These are phyloP conservation scores for Rhizopogon vulgaris DNA, from an alignment of 768 basidiomycete genomes.

Conservation along the genomic window DNA sequence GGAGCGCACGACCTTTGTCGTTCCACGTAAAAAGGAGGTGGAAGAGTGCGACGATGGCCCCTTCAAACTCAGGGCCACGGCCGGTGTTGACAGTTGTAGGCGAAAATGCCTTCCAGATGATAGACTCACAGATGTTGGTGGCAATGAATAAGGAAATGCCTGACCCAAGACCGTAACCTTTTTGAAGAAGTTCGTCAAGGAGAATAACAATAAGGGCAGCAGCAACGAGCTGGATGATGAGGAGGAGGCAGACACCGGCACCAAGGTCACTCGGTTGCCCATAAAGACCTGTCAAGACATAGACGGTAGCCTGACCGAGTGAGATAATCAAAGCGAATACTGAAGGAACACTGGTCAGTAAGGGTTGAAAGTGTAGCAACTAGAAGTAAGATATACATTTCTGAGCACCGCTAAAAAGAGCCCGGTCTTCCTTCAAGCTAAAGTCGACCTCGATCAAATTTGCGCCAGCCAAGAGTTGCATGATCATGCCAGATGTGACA, in stretches of 20 bases:
- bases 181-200: slow-evolving; percentile 97
- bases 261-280: slow-evolving; percentile 91
- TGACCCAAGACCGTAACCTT: slow-evolving; percentile 97
- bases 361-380: background rate
- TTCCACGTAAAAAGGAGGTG: slow-evolving; percentile 98
- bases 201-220: slow-evolving; percentile 96
- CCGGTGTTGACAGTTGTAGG: slow-evolving; percentile 98
- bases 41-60: slow-evolving; percentile 93
- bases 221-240: slow-evolving; percentile 92
- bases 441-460: slow-evolving; percentile 98
- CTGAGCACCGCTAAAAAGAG: slow-evolving; percentile 92
- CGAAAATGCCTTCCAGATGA: slow-evolving; percentile 99
- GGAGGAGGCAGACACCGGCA: slow-evolving; percentile 92
- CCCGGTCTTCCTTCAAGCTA: slow-evolving; percentile 92
- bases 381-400: slow-evolving; percentile 60
- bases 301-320: slow-evolving; percentile 94
- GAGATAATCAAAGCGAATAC: slow-evolving; percentile 97
- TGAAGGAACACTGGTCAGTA: slow-evolving; percentile 24
- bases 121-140: slow-evolving; percentile 99
- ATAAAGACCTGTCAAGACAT: slow-evolving; percentile 95
- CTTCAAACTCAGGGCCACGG: slow-evolving; percentile 96
- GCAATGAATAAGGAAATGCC: slow-evolving; percentile 99
- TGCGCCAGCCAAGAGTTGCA: slow-evolving; percentile 97
- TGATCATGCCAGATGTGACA: slow-evolving; percentile 98
- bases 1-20: slow-evolving; percentile 93